Evolutionary conservation across 306 rosid species (phyloP), one percentile per base, ranked within the genome.

Genomic region (Hippophae tibetana): DNA sequence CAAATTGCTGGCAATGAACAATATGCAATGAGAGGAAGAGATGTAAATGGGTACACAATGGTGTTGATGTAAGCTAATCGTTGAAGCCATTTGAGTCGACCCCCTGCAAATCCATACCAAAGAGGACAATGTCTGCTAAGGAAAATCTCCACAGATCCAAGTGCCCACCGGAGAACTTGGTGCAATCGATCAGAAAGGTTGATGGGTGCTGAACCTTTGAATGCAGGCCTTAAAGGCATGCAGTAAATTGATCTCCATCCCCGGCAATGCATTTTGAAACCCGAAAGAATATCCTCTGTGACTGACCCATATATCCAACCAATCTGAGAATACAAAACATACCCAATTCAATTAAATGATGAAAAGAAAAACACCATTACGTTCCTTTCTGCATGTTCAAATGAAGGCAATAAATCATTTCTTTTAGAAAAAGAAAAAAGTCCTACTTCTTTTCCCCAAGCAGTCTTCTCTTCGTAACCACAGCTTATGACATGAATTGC

Each of bases 101-200:
- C 99, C 18, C 99, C 99, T 0, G 90, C 87, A 44, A 78, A 92
- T 13, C 99, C 99, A 54, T 92, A 92, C 99, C 99, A 92, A 10
- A 92, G 86, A 38, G 99, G 99, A 64, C 99, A 92, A 52, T 92
- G 99, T 74, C 99, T 81, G 13, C 99, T 92, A n/a, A 92, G 79
- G 87, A 92, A 92, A 71, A 92, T 92, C 81, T 92, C 99, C 68
- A 92, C 95, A n/a, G 99, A 92, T 69, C 99, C 99, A 57, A 92
- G 96, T 9, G 99, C 99, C 99, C 99, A 92, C 55, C 99, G 84
- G 62, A 92, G 94, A 74, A 92, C 99, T 88, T 92, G 99, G 72
- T 86, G 95, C 81, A 92, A 77, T 58, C 99, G 70, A 74, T 92
- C 99, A 2, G 99, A 92, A 64, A 92, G 78, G 61, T 92, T 92